Evolutionary conservation across 345 rosid species (phyloP).

Genomic region (Iberis pinnata): DNA sequence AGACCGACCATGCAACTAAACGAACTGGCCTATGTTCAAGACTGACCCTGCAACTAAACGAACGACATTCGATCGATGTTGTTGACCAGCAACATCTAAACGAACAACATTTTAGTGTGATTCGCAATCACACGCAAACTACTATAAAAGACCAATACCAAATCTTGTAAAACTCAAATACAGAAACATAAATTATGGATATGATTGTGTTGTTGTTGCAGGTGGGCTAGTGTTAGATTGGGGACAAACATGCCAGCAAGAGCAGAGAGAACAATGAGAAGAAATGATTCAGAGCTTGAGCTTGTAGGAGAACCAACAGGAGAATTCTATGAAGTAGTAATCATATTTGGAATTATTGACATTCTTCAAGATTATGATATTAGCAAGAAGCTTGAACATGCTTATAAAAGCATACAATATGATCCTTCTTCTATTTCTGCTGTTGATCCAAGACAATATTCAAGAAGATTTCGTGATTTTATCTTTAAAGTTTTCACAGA

Average conservation of each 20-base stretch:
- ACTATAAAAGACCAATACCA: neutral
- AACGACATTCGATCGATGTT: no score
- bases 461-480: slow-evolving; percentile 77
- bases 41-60: no score
- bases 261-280: slow-evolving; percentile 66
- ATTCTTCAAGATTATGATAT: slow-evolving; percentile 89
- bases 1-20: no score
- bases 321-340: slow-evolving; percentile 65
- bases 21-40: no score
- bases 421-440: slow-evolving; percentile 83
- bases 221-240: slow-evolving; percentile 72
- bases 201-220: slow-evolving; percentile 23
- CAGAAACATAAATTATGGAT: neutral
- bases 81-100: no score
- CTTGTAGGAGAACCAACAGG: slow-evolving; percentile 74
- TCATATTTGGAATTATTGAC: slow-evolving; percentile 85
- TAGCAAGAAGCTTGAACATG: slow-evolving; percentile 87
- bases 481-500: slow-evolving; percentile 59
- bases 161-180: neutral
- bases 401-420: slow-evolving; percentile 75
- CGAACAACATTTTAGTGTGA: no score
- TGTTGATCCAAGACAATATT: slow-evolving; percentile 78
- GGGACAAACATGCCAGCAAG: slow-evolving; percentile 76
- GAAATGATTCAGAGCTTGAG: slow-evolving; percentile 43
- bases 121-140: no score